Base-by-base conservation (phyloP, 2,329 filamentous ascomycete species). In the Alternaria rosae region DNA sequence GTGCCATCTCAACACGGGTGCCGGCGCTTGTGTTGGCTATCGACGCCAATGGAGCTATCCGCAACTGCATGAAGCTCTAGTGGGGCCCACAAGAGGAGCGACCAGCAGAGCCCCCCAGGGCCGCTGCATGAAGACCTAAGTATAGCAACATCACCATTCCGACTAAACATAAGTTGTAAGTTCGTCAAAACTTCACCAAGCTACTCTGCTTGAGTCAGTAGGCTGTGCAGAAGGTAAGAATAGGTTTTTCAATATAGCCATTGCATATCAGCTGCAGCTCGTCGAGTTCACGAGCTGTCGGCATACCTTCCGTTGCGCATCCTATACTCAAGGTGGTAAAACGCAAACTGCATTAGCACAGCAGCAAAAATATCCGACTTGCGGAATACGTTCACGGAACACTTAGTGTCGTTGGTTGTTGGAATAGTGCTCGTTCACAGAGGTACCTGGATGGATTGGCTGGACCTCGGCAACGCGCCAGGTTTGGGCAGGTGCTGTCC, bases 111-210 rank as follows among this genome's bases (percentile, higher is more conserved):
- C 64, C 63, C 63, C 35, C 35, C 35, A n/a, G 35, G 35, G 35
- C 35, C 63, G 59, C 67, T 65, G 62, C 58, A 61, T 13, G 38
- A 23, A 44, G 44, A 47, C 57, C 68, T 62, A 69, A 54, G 58
- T 65, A 66, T 67, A 67, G 66, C 58, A 61, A 62, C 59, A 55
- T 32, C 26, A 61, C 54, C 21, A 41, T 51, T 38, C 54, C 47
- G 21, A 44, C 45, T 50, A 54, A 54, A 51, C 48, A 51, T 48
- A 44, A 38, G 35, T 26, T 17, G 12, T 42, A 43, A 43, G 25
- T 47, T 56, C 45, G 28, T 57, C 58, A 47, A 32, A 25, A 61
- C 35, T 38, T 26, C 32, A 28, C 32, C 52, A 13, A 38, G 28
- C 28, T 32, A 15, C 58, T 57, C 54, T 17, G 26, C 26, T 52